Evolutionary conservation across 495 filamentous ascomycete species (phyloP).

Genomic region (Neurospora sp.): DNA sequence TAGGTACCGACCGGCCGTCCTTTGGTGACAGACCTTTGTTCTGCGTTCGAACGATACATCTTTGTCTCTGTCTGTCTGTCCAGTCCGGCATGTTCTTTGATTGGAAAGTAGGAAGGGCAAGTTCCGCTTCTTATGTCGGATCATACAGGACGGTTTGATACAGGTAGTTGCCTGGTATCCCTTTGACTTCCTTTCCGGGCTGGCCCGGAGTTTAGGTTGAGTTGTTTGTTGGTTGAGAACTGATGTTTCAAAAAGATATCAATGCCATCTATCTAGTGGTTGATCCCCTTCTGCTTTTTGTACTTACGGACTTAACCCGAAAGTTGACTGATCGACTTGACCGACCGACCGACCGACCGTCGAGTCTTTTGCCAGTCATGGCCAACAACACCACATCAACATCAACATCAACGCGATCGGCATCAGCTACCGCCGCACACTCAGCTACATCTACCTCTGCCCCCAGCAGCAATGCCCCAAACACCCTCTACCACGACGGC

Average conservation of each 20-base stretch:
- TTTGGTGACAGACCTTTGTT: no score
- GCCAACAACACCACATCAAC: neutral
- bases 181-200: neutral
- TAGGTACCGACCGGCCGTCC: no score
- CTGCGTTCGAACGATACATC: no score
- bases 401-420: neutral
- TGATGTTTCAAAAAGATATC: neutral
- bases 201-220: neutral
- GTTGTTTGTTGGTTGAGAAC: neutral
- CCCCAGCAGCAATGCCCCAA: constrained; percentile 28
- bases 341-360: neutral
- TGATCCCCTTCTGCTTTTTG: neutral
- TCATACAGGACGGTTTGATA: neutral
- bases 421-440: neutral
- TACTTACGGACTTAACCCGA: neutral
- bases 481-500: constrained; percentile 47
- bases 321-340: neutral
- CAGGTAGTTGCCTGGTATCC: neutral
- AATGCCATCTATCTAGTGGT: neutral
- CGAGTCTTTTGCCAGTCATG: neutral
- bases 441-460: neutral
- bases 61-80: no score
- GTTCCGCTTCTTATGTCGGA: neutral
- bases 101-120: neutral
- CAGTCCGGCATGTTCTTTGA: neutral